These are phyloP conservation scores for Linderniella brevidens DNA, from an alignment of 257 asterid genomes.

Conservation along the genomic window DNA sequence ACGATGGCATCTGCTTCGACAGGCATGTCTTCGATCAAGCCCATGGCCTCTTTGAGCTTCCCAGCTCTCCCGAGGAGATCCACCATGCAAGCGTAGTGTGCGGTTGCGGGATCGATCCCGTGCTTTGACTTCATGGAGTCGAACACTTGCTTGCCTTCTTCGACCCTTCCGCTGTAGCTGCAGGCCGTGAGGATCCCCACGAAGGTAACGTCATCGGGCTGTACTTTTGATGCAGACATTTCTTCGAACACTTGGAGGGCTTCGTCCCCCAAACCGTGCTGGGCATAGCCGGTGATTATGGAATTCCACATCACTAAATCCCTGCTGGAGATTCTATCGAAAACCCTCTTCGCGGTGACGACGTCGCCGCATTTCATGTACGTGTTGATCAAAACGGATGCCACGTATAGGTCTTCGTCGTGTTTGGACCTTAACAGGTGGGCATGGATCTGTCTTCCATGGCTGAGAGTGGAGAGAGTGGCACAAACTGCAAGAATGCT, in stretches of 20 bases:
- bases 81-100: conserved; percentile 19
- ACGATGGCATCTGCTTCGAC: conserved; percentile 43
- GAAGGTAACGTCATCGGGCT: conserved; percentile 37
- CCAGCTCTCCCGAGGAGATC: conserved; percentile 57
- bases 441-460: conserved; percentile 62
- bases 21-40: conserved; percentile 45
- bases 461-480: conserved; percentile 40
- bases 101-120: conserved; percentile 26
- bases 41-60: conserved; percentile 39
- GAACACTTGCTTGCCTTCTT: conserved; percentile 54
- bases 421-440: conserved; percentile 25
- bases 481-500: conserved; percentile 59
- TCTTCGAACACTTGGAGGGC: conserved; percentile 33
- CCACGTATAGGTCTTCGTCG: conserved; percentile 29
- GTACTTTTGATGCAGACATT: conserved; percentile 11
- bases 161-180: conserved; percentile 58
- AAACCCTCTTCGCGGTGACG: conserved; percentile 31
- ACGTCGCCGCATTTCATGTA: conserved; percentile 72
- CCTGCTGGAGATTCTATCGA: conserved; percentile 33
- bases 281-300: conserved; percentile 59
- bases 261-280: conserved; percentile 49
- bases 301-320: conserved; percentile 76
- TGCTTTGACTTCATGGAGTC: conserved; percentile 43
- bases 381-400: conserved; percentile 48
- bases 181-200: conserved; percentile 69